phyloP scores from a whole-genome alignment of 2,329 filamentous ascomycete species.

The Lachnellula willkommii region DNA sequence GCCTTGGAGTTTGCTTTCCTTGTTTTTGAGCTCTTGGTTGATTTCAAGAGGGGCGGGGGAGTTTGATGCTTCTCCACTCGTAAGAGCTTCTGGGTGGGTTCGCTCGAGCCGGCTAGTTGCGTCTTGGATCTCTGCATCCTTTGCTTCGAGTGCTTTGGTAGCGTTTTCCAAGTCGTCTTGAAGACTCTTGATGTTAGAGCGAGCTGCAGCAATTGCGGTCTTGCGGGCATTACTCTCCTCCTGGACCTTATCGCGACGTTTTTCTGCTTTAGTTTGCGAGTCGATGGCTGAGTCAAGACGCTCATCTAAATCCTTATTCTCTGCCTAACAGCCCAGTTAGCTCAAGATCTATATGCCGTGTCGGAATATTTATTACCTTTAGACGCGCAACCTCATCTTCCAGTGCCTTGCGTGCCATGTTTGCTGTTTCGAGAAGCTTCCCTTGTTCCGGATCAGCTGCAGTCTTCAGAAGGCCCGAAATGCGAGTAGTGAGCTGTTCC shows the following conservation, averaged over 20 bases:
- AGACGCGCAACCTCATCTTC: background rate
- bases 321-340: too few species aligned
- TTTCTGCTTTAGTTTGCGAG: too few species aligned
- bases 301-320: too few species aligned
- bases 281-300: too few species aligned
- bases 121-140: background rate
- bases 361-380: too few species aligned
- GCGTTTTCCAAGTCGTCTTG: background rate
- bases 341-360: too few species aligned
- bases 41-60: background rate
- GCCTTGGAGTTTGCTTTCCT: background rate
- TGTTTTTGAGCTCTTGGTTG: background rate
- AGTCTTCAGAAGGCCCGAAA: background rate
- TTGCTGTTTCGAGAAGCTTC: background rate
- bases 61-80: background rate
- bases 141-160: background rate
- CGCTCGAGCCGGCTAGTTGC: background rate
- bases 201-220: background rate
- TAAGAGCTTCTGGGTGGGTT: background rate
- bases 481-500: background rate
- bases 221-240: background rate
- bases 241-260: background rate
- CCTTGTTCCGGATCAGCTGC: background rate
- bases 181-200: background rate
- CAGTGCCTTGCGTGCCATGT: too few species aligned